phyloP scores from a whole-genome alignment of 352 stramenopile species.

The Phytophthora cactorum region DNA sequence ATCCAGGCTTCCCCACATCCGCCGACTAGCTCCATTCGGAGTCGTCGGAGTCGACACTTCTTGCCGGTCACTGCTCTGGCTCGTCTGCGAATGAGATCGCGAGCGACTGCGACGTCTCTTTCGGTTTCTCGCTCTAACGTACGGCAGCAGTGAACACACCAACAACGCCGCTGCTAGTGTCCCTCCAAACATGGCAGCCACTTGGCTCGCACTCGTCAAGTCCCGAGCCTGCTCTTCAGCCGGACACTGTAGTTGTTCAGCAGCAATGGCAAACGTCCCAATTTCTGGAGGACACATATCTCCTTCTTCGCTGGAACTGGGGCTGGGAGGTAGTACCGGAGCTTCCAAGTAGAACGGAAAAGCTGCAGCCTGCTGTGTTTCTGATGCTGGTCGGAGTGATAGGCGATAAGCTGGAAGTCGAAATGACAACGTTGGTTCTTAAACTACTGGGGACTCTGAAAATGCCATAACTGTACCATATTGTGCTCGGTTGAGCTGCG shows the following conservation, averaged over 20 bases:
- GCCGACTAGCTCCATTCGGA: conserved; percentile 19
- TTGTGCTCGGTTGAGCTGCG: conserved; percentile 25
- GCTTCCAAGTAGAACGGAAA: conserved; percentile 32
- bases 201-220: conserved; percentile 23
- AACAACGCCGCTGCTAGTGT: conserved; percentile 36
- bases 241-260: conserved; percentile 23
- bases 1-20: conserved; percentile 20
- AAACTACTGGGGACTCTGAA: background rate
- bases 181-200: conserved; percentile 32
- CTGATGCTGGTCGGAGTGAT: conserved; percentile 20
- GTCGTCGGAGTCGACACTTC: conserved; percentile 21
- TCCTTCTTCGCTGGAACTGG: conserved; percentile 14
- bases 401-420: conserved; percentile 25
- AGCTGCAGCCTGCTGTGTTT: conserved; percentile 9
- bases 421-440: background rate
- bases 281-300: conserved; percentile 32
- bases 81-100: conserved; percentile 11
- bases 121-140: conserved; percentile 21
- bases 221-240: conserved; percentile 3
- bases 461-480: conserved; percentile 17
- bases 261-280: conserved; percentile 24
- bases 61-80: conserved; percentile 7
- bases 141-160: conserved; percentile 36
- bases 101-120: conserved; percentile 26
- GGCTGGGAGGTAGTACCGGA: conserved; percentile 6